These are phyloP conservation scores for Chalciporus sphaerocephalus DNA, from an alignment of 768 basidiomycete species.

Conservation along the genomic window DNA sequence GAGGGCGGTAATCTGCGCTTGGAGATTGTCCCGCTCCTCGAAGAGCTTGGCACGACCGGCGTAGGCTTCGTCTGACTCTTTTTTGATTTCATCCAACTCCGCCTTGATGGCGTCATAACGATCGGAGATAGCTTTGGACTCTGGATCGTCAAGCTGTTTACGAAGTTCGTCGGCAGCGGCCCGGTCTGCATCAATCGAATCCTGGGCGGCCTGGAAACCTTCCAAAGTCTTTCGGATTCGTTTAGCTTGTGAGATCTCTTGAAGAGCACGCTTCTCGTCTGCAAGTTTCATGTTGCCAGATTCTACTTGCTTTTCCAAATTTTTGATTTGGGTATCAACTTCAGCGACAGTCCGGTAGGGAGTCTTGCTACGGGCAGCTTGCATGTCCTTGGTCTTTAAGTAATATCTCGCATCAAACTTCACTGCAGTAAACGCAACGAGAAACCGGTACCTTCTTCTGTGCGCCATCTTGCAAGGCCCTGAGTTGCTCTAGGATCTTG, in stretches of 20 bases:
- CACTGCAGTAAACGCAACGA: background rate
- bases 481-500: conserved; percentile 77
- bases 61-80: conserved; percentile 80
- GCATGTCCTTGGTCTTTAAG: conserved; percentile 76
- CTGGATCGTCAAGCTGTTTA: conserved; percentile 87
- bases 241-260: conserved; percentile 74
- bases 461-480: conserved; percentile 68
- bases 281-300: conserved; percentile 88
- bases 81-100: conserved; percentile 83
- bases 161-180: conserved; percentile 70
- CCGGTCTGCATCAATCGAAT: conserved; percentile 76
- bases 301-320: conserved; percentile 87
- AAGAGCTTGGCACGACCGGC: conserved; percentile 77
- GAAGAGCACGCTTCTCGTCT: conserved; percentile 93
- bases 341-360: conserved; percentile 80
- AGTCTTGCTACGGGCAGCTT: conserved; percentile 72
- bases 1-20: conserved; percentile 63
- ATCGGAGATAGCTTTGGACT: conserved; percentile 73
- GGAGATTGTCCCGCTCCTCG: conserved; percentile 77
- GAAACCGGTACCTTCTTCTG: conserved; percentile 65
- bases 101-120: conserved; percentile 77
- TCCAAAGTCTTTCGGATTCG: conserved; percentile 76
- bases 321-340: conserved; percentile 83
- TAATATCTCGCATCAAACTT: conserved; percentile 3
- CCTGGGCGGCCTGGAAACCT: conserved; percentile 73